Evolutionary conservation across 768 basidiomycete species (phyloP).

Genomic region (Suillus sp.): DNA sequence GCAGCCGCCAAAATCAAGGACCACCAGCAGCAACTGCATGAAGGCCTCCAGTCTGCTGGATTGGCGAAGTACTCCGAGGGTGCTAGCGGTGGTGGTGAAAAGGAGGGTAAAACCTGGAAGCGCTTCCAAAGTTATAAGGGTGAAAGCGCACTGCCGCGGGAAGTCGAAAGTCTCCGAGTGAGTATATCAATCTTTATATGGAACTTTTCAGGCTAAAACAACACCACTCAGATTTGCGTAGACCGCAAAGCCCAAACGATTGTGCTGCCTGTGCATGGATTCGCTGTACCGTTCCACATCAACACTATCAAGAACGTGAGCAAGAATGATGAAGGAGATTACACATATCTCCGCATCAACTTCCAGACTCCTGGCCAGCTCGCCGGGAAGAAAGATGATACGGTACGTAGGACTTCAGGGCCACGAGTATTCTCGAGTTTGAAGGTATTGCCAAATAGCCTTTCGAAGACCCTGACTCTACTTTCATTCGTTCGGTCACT

Average conservation of each 20-base stretch:
- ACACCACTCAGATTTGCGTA: constrained; percentile 69
- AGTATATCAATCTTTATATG: constrained; percentile 27
- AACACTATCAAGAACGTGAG: constrained; percentile 97
- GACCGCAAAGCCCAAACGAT: constrained; percentile 91
- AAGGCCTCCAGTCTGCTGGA: constrained; percentile 74
- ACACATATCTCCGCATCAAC: constrained; percentile 93
- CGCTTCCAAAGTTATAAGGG: constrained; percentile 97
- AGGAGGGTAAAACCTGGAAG: constrained; percentile 93
- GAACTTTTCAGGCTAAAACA: background rate
- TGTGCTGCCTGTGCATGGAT: constrained; percentile 91
- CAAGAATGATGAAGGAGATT: constrained; percentile 96
- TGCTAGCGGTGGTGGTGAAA: constrained; percentile 70
- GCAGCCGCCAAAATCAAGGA: constrained; percentile 78
- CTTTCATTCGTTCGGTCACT: constrained; percentile 93
- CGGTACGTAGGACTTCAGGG: constrained; percentile 48
- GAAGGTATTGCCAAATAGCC: constrained; percentile 49
- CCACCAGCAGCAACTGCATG: constrained; percentile 86
- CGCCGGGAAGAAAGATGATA: constrained; percentile 98
- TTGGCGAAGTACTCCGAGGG: constrained; percentile 83
- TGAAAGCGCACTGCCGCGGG: constrained; percentile 85
- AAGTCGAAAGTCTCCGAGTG: constrained; percentile 80
- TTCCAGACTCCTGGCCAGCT: constrained; percentile 98
- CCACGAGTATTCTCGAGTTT: constrained; percentile 4
- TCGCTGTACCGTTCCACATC: constrained; percentile 96
- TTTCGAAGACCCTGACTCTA: constrained; percentile 95